A percentile compares a stretch with the other conserved stretches of the same genome.
Evolutionary conservation across 768 basidiomycete genomes (phyloP).

Genomic region (Mycena haematopus): DNA sequence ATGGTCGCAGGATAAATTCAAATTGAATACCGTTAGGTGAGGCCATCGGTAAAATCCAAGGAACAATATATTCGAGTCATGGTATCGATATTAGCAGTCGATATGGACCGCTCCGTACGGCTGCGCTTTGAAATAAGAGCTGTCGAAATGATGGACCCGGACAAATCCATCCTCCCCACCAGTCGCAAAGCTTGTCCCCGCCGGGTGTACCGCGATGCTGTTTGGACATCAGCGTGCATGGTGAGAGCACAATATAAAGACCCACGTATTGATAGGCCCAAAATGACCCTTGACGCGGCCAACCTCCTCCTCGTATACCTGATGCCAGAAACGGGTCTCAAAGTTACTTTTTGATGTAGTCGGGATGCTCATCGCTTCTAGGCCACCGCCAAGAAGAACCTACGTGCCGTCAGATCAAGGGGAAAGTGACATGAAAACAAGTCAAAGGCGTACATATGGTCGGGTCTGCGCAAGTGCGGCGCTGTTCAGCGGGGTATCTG

Average conservation of each 20-base stretch:
- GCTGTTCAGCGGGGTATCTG: conserved; percentile 95
- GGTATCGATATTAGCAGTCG: conserved; percentile 45
- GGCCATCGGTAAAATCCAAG: no score
- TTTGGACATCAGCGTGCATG: conserved; percentile 26
- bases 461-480: conserved; percentile 83
- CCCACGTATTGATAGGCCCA: conserved; percentile 94
- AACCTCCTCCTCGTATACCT: conserved; percentile 94
- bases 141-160: conserved; percentile 92
- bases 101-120: conserved; percentile 91
- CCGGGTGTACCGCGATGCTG: conserved; percentile 92
- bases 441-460: conserved; percentile 67
- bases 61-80: background rate
- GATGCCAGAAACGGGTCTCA: conserved; percentile 98
- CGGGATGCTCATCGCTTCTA: conserved; percentile 97
- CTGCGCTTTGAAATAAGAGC: conserved; percentile 89
- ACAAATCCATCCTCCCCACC: conserved; percentile 97
- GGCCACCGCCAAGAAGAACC: conserved; percentile 94
- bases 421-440: background rate
- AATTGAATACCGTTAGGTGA: no score
- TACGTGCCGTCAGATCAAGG: conserved; percentile 35
- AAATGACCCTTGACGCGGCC: conserved; percentile 98
- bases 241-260: conserved; percentile 30
- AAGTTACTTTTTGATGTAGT: conserved; percentile 99
- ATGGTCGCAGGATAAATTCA: no score
- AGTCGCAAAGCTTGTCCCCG: conserved; percentile 87